Percentiles rank a stretch among this genome's conserved stretches.
phyloP scores from a whole-genome alignment of 1,284 basidiomycete species.

The Boletus austroedulis region DNA sequence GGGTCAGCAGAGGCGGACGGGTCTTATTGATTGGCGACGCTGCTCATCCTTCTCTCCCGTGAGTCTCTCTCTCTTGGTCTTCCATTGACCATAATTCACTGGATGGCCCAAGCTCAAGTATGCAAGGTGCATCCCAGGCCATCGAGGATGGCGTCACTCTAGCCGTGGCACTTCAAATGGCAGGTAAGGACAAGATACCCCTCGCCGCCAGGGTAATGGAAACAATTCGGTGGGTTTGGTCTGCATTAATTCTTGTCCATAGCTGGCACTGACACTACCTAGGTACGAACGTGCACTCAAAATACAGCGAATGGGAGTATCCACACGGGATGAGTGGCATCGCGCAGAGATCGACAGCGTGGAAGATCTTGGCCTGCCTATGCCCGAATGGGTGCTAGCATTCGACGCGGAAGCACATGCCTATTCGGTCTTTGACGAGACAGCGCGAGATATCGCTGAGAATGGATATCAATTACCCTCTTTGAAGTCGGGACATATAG shows the following conservation, averaged over 20 bases:
- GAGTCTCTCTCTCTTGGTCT: not conserved
- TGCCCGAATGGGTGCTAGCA: constrained; percentile 31
- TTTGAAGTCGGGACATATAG: constrained; percentile 5
- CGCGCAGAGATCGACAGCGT: constrained; percentile 14
- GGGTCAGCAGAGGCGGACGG: constrained; percentile 29
- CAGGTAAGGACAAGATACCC: constrained; percentile 21
- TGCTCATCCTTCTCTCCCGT: constrained; percentile 35
- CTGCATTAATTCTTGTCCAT: not conserved
- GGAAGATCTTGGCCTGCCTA: constrained; percentile 21
- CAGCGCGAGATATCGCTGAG: constrained; percentile 21
- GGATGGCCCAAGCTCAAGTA: constrained; percentile 23
- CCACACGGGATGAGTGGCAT: constrained; percentile 32
- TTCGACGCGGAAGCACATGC: constrained; percentile 31
- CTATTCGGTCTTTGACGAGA: constrained; percentile 22
- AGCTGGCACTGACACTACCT: not conserved
- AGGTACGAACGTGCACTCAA: constrained; percentile 30
- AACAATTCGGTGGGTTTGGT: constrained; percentile 21
- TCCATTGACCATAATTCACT: not conserved
- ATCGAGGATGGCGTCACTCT: constrained; percentile 34
- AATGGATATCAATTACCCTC: constrained; percentile 29
- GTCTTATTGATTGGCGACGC: constrained; percentile 33
- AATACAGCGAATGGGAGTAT: constrained; percentile 31
- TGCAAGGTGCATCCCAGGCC: constrained; percentile 32
- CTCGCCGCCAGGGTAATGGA: constrained; percentile 29
- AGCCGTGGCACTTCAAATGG: constrained; percentile 23